phyloP scores from a whole-genome alignment of 805 yeast genomes.

The Starmera quercuum region DNA sequence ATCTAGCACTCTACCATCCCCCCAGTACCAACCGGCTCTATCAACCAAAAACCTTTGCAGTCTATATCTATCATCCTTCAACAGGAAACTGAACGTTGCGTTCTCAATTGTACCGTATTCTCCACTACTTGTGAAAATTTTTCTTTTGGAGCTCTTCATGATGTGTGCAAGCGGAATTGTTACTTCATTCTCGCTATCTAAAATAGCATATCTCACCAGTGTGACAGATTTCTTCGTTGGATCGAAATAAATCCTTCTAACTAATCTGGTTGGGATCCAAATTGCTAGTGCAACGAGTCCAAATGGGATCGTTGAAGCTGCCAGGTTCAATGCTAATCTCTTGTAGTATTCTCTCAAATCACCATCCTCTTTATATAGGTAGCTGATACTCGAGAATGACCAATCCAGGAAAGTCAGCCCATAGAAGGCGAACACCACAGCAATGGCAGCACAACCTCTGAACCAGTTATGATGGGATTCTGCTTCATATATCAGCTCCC shows the following conservation, averaged over 20 bases:
- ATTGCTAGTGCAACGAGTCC: constrained; percentile 25
- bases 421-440: constrained; percentile 62
- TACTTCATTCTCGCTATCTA: constrained; percentile 42
- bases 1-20: constrained; percentile 83
- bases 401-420: constrained; percentile 54
- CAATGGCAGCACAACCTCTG: constrained; percentile 58
- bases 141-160: constrained; percentile 49
- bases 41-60: constrained; percentile 40
- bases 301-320: constrained; percentile 33
- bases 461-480: constrained; percentile 79
- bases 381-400: constrained; percentile 42
- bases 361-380: constrained; percentile 45
- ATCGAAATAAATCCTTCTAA: constrained; percentile 70
- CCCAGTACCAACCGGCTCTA: constrained; percentile 87
- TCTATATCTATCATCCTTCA: constrained; percentile 37
- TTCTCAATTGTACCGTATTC: constrained; percentile 78
- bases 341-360: constrained; percentile 26
- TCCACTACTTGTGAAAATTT: constrained; percentile 83
- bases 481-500: constrained; percentile 74
- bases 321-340: constrained; percentile 30
- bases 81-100: constrained; percentile 62
- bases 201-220: constrained; percentile 22
- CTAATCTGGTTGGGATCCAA: constrained; percentile 58
- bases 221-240: constrained; percentile 39
- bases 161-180: constrained; percentile 55